Evolutionary conservation across 1,139 yeast genomes (phyloP).

Genomic region (Kurtzmaniella natalensis): DNA sequence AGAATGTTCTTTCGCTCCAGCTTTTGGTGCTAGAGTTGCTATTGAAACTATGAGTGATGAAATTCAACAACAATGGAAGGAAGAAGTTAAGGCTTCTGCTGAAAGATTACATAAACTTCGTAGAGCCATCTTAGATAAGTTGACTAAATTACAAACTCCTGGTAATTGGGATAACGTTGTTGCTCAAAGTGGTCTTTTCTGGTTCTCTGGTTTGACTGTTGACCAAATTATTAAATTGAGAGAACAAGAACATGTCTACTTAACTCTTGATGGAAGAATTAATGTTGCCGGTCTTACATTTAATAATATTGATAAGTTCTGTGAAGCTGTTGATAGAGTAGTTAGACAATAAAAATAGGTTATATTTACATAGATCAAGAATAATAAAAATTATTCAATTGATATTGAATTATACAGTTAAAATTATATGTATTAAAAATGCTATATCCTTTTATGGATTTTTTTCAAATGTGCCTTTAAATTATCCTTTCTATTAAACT

Average conservation of each 20-base stretch:
- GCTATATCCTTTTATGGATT: slow-evolving; percentile 37
- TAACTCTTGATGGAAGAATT: slow-evolving; percentile 36
- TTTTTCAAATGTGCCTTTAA: slow-evolving; percentile 67
- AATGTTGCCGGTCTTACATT: slow-evolving; percentile 42
- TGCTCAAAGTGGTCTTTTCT: slow-evolving; percentile 39
- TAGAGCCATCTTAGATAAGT: slow-evolving; percentile 20
- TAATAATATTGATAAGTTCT: slow-evolving; percentile 31
- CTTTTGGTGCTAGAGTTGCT: slow-evolving; percentile 43
- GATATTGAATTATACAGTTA: neutral
- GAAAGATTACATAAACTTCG: slow-evolving; percentile 28
- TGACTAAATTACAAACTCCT: slow-evolving; percentile 33
- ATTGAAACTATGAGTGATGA: slow-evolving; percentile 21
- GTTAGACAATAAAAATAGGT: slow-evolving; percentile 21
- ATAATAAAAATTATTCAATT: neutral
- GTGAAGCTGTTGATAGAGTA: slow-evolving; percentile 32
- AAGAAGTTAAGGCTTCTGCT: slow-evolving; percentile 28
- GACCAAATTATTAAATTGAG: slow-evolving; percentile 28
- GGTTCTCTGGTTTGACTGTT: slow-evolving; percentile 38
- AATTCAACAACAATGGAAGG: slow-evolving; percentile 30
- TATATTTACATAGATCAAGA: too few relatives aligned
- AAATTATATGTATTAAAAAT: slow-evolving; percentile 6
- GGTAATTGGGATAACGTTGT: slow-evolving; percentile 39
- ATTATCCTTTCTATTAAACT: slow-evolving; percentile 70
- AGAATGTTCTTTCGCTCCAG: slow-evolving; percentile 44
- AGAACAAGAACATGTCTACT: slow-evolving; percentile 33